A percentile compares a stretch with the other conserved stretches of the same genome.
Evolutionary conservation across 495 filamentous ascomycete species (phyloP).

Genomic region (Daldinia bambusicola): DNA sequence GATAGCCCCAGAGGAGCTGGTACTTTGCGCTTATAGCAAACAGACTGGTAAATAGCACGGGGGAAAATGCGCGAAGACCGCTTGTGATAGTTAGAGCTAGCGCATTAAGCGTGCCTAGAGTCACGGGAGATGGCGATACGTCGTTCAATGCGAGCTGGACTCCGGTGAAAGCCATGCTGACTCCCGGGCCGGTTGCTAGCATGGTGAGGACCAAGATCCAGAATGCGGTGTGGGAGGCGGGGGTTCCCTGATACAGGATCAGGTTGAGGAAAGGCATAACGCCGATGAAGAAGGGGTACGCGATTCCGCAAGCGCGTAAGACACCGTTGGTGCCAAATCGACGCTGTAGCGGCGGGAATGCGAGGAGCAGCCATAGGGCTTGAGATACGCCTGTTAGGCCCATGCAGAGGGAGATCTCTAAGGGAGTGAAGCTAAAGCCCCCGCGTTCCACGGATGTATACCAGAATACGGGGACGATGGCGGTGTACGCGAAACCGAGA

Average conservation of each 20-base stretch:
- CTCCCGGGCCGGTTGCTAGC: conserved; percentile 63
- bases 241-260: conserved; percentile 56
- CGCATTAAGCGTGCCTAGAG: conserved; percentile 72
- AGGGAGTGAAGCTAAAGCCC: conserved; percentile 67
- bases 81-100: conserved; percentile 66
- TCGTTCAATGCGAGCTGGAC: conserved; percentile 76
- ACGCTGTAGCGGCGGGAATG: conserved; percentile 69
- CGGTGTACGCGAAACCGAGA: conserved; percentile 71
- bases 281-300: conserved; percentile 69
- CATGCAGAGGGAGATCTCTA: conserved; percentile 69
- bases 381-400: conserved; percentile 68
- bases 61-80: conserved; percentile 65
- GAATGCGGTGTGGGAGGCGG: conserved; percentile 54
- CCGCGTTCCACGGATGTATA: conserved; percentile 65
- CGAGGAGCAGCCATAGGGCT: conserved; percentile 70
- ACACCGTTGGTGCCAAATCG: conserved; percentile 70
- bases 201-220: conserved; percentile 61
- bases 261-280: conserved; percentile 61
- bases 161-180: conserved; percentile 75
- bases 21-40: conserved; percentile 68
- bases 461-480: conserved; percentile 71
- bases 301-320: conserved; percentile 61
- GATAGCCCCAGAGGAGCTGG: conserved; percentile 67
- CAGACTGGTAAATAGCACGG: conserved; percentile 68
- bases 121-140: conserved; percentile 66